Base-by-base conservation (phyloP, 768 basidiomycete genomes). In the Tylopilus vinaceipallidus region DNA sequence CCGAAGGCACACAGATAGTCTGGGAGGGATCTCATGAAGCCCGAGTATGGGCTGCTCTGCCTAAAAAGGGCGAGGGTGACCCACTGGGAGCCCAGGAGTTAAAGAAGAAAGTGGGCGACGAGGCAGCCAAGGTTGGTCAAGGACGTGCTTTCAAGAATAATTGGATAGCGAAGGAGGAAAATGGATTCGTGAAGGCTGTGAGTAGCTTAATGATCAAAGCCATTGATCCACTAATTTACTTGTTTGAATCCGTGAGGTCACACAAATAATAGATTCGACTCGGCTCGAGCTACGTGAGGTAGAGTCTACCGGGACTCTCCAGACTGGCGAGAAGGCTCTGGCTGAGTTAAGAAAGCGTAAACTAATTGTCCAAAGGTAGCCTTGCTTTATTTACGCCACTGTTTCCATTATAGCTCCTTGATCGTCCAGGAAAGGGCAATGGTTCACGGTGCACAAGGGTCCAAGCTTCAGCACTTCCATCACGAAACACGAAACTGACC, bases 141-240 rank as follows among this genome's bases (percentile, higher is more conserved):
- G 88, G 88, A 9, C 81, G 88, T 56, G 97, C 95, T 17, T 97
- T 99, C 80, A 98, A 95, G 74, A 93, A 89, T 59, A 90, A 88
- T 48, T 99, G 97, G 97, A 92, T 98, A 54, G 78, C 75, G 19
- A 98, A 98, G 69, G 88, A 95, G 55, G 91, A 89, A 8, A 79
- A 82, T 54, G 91, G 88, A 17, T 81, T 99, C 56, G 82, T 95
- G 39, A 88, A 89, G 73, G 75, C 85, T 54, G 95, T 95, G 54
- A 57, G 90, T 79, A 32, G 17, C 37, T 13, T 24, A 41, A 22
- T 20, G 6, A 34, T 2, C 27, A 24, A 22, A 19, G 13, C 13
- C 3, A 27, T 39, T 13, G 20, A 12, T n/a, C 13, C 26, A 12
- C 36, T 52, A 9, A 27, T 37, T 36, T 27, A 34, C 16, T 22